Conservation (phyloP, 108 stramenopile species). For the Epithemia pelagica region DNA sequence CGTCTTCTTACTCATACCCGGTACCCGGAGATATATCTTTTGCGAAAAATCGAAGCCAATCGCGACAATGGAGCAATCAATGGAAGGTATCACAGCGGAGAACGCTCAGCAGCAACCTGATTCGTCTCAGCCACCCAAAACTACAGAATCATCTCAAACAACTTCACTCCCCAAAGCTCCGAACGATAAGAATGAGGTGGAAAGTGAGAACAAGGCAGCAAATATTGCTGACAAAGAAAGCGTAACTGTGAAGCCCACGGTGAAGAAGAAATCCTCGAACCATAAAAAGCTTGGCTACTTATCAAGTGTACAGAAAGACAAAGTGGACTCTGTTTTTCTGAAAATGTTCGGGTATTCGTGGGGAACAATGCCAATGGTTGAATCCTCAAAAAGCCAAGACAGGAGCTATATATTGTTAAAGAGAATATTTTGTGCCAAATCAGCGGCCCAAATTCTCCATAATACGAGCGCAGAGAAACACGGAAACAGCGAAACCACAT, state of each 20-base stretch:
- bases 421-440: constrained; percentile 45
- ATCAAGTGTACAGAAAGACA: constrained; percentile 7
- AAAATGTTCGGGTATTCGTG: constrained; percentile 68
- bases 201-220: no score
- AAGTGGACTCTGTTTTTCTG: constrained; percentile 67
- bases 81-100: no score
- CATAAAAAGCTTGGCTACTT: neutral
- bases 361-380: constrained; percentile 27
- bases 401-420: constrained; percentile 2
- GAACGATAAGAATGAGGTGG: no score
- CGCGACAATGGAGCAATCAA: no score
- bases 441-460: constrained; percentile 24
- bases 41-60: no score
- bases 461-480: neutral
- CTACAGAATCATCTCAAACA: no score
- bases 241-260: neutral
- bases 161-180: no score
- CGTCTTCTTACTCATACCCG: no score
- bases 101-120: no score
- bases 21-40: no score
- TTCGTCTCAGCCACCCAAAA: no score
- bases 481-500: neutral
- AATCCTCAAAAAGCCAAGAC: constrained; percentile 1
- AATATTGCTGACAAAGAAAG: no score
- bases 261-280: neutral